Evolutionary conservation across 1,284 basidiomycete genomes (phyloP).

Genomic region (Ustilago curta): DNA sequence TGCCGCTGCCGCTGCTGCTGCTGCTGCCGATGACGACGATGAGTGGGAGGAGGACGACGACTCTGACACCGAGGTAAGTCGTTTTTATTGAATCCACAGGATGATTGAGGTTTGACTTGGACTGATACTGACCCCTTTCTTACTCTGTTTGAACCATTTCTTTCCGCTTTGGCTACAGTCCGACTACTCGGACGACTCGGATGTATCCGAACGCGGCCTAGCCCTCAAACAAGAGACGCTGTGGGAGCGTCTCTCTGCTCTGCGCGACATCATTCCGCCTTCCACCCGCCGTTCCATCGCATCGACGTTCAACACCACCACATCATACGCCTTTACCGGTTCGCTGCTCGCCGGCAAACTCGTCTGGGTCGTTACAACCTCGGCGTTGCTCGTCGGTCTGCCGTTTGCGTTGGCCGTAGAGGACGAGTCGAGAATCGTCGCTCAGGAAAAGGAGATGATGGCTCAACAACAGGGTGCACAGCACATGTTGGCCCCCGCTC

Average conservation of each 20-base stretch:
- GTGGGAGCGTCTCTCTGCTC: slow-evolving; percentile 86
- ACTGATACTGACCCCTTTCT: not conserved
- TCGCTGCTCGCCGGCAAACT: slow-evolving; percentile 84
- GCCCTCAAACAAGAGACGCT: slow-evolving; percentile 76
- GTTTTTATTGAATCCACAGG: not conserved
- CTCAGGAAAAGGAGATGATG: slow-evolving; percentile 93
- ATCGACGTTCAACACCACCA: slow-evolving; percentile 76
- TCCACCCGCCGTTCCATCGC: slow-evolving; percentile 82
- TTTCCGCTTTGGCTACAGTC: slow-evolving; percentile 18
- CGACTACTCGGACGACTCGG: slow-evolving; percentile 60
- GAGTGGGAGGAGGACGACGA: slow-evolving; percentile 48
- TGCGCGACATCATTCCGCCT: slow-evolving; percentile 95
- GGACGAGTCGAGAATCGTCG: slow-evolving; percentile 92
- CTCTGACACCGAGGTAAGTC: slow-evolving; percentile 48
- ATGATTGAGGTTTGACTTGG: not conserved
- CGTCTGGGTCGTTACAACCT: slow-evolving; percentile 94
- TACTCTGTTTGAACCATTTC: not conserved
- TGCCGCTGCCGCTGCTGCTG: slow-evolving; percentile 35
- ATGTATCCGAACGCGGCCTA: slow-evolving; percentile 61
- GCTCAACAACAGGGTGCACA: slow-evolving; percentile 92
- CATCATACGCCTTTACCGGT: slow-evolving; percentile 74
- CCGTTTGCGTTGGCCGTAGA: slow-evolving; percentile 92
- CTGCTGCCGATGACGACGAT: slow-evolving; percentile 41
- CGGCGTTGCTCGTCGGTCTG: slow-evolving; percentile 89
- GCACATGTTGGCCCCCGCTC: slow-evolving; percentile 68